A percentile compares a stretch with the other conserved stretches of the same genome.
Conservation (phyloP, 2,329 filamentous ascomycete species). For the Colletotrichum somersetense region DNA sequence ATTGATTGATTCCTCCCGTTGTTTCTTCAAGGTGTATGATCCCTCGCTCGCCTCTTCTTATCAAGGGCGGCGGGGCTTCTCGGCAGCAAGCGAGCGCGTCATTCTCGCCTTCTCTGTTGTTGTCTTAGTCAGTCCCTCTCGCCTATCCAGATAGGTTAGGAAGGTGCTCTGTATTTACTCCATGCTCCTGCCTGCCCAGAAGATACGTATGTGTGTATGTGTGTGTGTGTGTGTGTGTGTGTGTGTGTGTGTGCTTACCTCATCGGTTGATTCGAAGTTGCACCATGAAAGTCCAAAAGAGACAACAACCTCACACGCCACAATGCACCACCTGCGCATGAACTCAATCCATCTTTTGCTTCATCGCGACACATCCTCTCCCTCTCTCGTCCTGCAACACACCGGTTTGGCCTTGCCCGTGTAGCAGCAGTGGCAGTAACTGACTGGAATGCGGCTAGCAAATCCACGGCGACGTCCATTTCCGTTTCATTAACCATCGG, state of each 20-base stretch:
- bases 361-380: constrained; percentile 5
- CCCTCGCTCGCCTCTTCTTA: background rate
- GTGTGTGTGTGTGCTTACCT: background rate
- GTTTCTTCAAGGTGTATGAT: constrained; percentile 20
- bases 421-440: background rate
- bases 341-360: constrained; percentile 9
- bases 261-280: background rate
- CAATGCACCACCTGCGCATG: constrained; percentile 24
- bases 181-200: background rate
- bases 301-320: constrained; percentile 12
- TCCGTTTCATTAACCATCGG: background rate
- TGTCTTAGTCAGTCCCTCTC: background rate
- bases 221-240: too few relatives aligned
- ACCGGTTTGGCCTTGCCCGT: background rate
- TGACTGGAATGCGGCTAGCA: background rate
- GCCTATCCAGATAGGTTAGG: background rate
- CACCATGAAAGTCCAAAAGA: constrained; percentile 18
- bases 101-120: constrained; percentile 21
- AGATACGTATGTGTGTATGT: too few relatives aligned
- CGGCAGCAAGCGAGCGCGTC: constrained; percentile 11
- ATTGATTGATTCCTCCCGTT: background rate
- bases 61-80: background rate
- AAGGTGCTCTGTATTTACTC: background rate
- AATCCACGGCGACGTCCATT: background rate
- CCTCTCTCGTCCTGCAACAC: background rate